Evolutionary conservation across 2,329 filamentous ascomycete genomes (phyloP).

Genomic region (Pseudocercospora musae): DNA sequence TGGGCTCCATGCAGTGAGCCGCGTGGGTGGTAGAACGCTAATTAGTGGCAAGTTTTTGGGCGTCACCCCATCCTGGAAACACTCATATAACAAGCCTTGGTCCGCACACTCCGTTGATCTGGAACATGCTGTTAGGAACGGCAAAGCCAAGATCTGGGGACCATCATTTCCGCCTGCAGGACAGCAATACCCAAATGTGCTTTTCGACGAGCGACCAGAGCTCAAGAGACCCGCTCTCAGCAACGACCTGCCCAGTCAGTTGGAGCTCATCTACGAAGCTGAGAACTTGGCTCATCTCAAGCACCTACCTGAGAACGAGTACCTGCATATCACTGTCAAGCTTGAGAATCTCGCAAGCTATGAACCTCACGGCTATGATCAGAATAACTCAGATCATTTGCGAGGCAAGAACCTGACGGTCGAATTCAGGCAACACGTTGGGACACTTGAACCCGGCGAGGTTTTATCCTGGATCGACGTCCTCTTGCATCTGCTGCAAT

Average conservation of each 20-base stretch:
- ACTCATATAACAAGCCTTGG: slow-evolving; percentile 15
- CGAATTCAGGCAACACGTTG: slow-evolving; percentile 33
- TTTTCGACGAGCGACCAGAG: background rate
- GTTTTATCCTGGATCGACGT: slow-evolving; percentile 32
- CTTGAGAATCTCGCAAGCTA: slow-evolving; percentile 13
- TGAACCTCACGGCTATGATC: background rate
- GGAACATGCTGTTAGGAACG: background rate
- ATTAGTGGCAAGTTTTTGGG: background rate
- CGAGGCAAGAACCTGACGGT: slow-evolving; percentile 24
- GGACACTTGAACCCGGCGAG: slow-evolving; percentile 24
- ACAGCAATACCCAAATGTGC: background rate
- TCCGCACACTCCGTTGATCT: slow-evolving; percentile 6
- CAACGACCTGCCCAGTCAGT: slow-evolving; percentile 9
- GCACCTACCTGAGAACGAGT: background rate
- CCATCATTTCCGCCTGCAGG: background rate
- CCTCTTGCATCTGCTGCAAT: slow-evolving; percentile 7
- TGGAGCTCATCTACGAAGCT: slow-evolving; percentile 14
- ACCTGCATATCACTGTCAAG: slow-evolving; percentile 12
- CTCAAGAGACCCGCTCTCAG: slow-evolving; percentile 1
- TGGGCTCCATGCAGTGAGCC: slow-evolving; percentile 24
- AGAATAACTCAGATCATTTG: background rate
- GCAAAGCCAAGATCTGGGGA: background rate
- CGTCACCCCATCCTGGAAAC: background rate
- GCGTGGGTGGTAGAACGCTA: slow-evolving; percentile 17
- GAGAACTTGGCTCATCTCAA: slow-evolving; percentile 7